These are phyloP conservation scores for Podospora sp. DNA, from an alignment of 495 filamentous ascomycete genomes.

Conservation along the genomic window DNA sequence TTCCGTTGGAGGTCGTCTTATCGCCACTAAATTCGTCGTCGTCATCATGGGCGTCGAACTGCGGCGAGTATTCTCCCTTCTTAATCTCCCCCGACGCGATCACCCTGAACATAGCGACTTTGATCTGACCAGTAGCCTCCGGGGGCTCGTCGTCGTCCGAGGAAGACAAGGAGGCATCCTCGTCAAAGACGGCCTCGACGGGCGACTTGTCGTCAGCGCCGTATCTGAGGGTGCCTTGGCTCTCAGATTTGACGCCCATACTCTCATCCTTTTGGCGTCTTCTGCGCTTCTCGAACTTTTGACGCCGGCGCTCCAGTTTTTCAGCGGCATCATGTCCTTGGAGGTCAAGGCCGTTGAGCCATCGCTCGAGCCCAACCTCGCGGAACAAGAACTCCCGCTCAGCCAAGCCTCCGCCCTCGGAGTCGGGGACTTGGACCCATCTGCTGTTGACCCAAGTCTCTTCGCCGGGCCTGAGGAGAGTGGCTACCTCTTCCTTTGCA, in stretches of 20 bases:
- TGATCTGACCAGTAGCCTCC: constrained; percentile 96
- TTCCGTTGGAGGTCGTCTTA: constrained; percentile 43
- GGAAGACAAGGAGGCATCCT: constrained; percentile 71
- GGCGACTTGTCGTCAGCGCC: constrained; percentile 72
- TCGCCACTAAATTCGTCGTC: constrained; percentile 67
- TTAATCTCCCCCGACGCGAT: constrained; percentile 96
- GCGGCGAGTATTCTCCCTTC: constrained; percentile 94
- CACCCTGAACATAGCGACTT: constrained; percentile 94
- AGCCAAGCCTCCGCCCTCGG: constrained; percentile 89
- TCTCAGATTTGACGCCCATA: constrained; percentile 53
- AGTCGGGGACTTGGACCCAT: constrained; percentile 92
- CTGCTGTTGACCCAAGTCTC: constrained; percentile 99
- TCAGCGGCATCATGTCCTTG: constrained; percentile 83
- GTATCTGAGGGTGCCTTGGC: constrained; percentile 68
- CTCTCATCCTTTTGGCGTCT: constrained; percentile 63
- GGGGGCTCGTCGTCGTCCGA: constrained; percentile 88
- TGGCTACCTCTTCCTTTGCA: constrained; percentile 95
- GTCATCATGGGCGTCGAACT: constrained; percentile 96
- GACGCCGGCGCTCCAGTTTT: constrained; percentile 81
- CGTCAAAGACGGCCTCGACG: constrained; percentile 71
- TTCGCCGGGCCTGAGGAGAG: constrained; percentile 85
- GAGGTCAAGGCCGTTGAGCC: constrained; percentile 92
- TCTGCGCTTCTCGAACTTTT: constrained; percentile 85
- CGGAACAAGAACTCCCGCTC: constrained; percentile 98
- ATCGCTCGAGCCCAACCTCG: constrained; percentile 92